A percentile compares a stretch with the other conserved stretches of the same genome.
phyloP scores from a whole-genome alignment of 139 green algal genomes.

The Coccomyxa sp. region DNA sequence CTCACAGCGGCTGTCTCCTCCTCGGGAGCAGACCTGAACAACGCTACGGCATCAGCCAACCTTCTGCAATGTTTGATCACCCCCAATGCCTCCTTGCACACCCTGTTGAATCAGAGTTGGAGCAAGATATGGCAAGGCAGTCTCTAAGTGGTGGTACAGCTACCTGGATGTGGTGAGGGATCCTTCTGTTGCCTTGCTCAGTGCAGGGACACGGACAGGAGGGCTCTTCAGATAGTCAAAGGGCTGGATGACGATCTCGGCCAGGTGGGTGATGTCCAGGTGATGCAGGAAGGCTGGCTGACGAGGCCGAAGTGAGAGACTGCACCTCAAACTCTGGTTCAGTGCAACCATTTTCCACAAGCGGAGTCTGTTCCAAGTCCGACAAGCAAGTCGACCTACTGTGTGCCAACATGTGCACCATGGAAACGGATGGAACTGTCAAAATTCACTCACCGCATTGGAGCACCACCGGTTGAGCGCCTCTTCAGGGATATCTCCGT shows the following conservation, averaged over 20 bases:
- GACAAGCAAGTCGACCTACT: neutral
- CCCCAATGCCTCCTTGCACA: too few species aligned
- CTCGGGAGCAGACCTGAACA: neutral
- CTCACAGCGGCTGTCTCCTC: neutral
- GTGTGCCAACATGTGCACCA: neutral
- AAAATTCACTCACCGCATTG: neutral
- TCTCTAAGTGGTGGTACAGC: too few species aligned
- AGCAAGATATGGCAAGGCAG: too few species aligned
- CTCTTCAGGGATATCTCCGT: constrained; percentile 18
- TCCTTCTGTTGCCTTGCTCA: neutral
- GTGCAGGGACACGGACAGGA: constrained; percentile 10
- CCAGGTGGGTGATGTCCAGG: constrained; percentile 13
- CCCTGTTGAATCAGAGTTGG: too few species aligned
- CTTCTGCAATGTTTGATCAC: too few species aligned
- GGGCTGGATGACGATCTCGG: constrained; percentile 20
- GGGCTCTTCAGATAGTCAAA: constrained; percentile 32
- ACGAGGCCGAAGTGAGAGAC: neutral
- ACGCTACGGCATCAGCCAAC: too few species aligned
- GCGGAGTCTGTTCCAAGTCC: neutral
- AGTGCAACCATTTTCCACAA: neutral
- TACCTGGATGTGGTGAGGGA: too few species aligned
- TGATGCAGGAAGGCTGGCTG: constrained; percentile 19
- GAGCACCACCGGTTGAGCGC: neutral
- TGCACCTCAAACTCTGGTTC: neutral
- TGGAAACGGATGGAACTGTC: neutral